Evolutionary conservation across 1,284 basidiomycete species (phyloP), one percentile per base, ranked within the genome.

Genomic region (Ganoderma resinaceum): DNA sequence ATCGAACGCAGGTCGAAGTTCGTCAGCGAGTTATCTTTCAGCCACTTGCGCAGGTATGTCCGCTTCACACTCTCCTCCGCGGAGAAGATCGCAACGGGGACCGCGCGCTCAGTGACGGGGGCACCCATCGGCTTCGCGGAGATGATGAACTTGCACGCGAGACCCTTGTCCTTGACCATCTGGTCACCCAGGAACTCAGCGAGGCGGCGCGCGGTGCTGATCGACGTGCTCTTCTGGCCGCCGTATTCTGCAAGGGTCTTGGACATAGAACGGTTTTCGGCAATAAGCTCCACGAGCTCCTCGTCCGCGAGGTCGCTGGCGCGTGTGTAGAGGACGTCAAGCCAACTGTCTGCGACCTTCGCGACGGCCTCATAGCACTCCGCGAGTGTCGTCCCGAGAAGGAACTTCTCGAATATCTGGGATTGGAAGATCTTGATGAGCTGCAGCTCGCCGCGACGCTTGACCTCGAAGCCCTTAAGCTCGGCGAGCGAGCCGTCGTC

Each of bases 381-480:
- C 77, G 97, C 92, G 1, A 95, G 95, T 0, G 97, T 98, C 0
- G 88, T 86, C 0, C 98, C 98, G 0, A 99, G 89, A 60, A 99
- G 82, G 84, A 99, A 99, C 78, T 95, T 97, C 82, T 98, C 96
- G 80, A 99, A 99, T 76, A 99, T 96, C 77, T 98, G 95, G 7
- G 95, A 96, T 79, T 99, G 98, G 87, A 99, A 99, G 75, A 97
- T 98, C 83, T 99, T 99, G 91, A 99, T 98, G 77, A 99, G 91
- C 78, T 99, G 98, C 64, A 99, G 86, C 80, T 99, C 98, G 58
- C 98, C 98, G 64, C 98, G 89, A 68, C 98, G 94, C 82, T 99
- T 99, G 73, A 99, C 97, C 79, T 99, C 98, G 82, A 99, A 99
- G 0, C 98, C 98, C 78, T 99, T 99, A 75, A 99, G 84, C 79